phyloP scores from a whole-genome alignment of 169 alveolate genomes.

The Eimeria sp. region DNA sequence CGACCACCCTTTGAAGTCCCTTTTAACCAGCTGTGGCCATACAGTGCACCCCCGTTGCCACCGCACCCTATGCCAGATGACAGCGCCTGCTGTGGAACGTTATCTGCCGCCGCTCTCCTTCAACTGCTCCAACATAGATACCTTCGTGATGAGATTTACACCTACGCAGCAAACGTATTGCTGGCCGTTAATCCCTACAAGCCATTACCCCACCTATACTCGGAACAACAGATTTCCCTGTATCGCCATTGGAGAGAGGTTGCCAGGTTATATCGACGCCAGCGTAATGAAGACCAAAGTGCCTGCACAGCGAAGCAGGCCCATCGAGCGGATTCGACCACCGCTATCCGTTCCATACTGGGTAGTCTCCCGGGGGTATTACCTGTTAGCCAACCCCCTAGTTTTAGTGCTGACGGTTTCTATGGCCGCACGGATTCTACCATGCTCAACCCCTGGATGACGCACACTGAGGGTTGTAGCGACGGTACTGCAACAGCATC shows the following conservation, averaged over 20 bases:
- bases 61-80: conserved; percentile 67
- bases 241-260: conserved; percentile 55
- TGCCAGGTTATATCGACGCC: conserved; percentile 16
- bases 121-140: conserved; percentile 67
- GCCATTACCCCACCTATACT: conserved; percentile 79
- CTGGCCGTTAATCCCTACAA: conserved; percentile 98
- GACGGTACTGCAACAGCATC: background rate
- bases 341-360: conserved; percentile 13
- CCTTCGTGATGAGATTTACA: conserved; percentile 90
- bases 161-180: conserved; percentile 98
- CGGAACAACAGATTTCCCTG: conserved; percentile 40
- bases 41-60: conserved; percentile 66
- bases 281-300: background rate
- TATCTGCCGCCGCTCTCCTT: conserved; percentile 59
- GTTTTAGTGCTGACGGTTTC: background rate
- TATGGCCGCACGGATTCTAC: background rate
- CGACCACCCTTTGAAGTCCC: conserved; percentile 45
- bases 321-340: background rate
- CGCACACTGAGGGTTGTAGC: too few relatives aligned
- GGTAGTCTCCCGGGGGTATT: conserved; percentile 7
- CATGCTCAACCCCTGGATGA: background rate
- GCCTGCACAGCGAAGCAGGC: background rate
- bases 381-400: conserved; percentile 12
- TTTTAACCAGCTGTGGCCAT: conserved; percentile 44
- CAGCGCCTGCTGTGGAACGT: conserved; percentile 44